Base-by-base conservation (phyloP, 164 flowering plant genomes). In the Vitis riparia region DNA sequence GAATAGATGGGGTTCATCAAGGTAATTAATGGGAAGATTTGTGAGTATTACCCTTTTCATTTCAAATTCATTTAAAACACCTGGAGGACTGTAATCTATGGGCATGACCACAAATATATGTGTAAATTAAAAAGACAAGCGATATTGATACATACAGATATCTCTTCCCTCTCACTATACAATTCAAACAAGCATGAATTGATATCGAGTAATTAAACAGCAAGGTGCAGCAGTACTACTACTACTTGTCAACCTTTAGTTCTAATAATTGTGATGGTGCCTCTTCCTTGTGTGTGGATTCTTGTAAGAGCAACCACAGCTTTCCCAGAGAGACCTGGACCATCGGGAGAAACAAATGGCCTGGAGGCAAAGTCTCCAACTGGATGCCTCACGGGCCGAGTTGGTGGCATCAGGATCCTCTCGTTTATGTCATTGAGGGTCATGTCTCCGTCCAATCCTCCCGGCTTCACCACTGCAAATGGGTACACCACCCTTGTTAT, bases 321-420 rank as follows among this genome's bases (percentile, higher is more conserved):
- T 79, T 91, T 91, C 19, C 97, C 97, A 3, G 94, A 89, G 30
- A 89, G 82, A 0, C 97, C 97, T 0, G 87, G 84, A 0, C 94
- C 97, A 13, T 81, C 68, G 1, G 88, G 72, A 0, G 87, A 82
- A 6, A 86, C 84, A 51, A 84, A 77, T 9, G 97, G 92, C 51
- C 88, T 80, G 69, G 88, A 87, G 1, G 92, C 97, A 16, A 80
- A 91, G 49, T 91, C 97, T n/a, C 97, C 97, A 10, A 91, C 97
- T n/a, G 97, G 97, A 64, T 91, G 97, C 67, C 83, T 77, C 2
- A 91, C 87, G 7, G 94, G 90, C 75, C 92, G 67, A 2, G 89
- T 84, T 32, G 94, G 94, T 2, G 90, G 86, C 91, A 86, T 91
- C 12, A 82, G 73, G 11, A 91, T 82, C 74, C 89, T 82, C 76